Evolutionary conservation across 495 filamentous ascomycete species (phyloP), one percentile per base, ranked within the genome.

Genomic region (Tuber microsphaerosporum): DNA sequence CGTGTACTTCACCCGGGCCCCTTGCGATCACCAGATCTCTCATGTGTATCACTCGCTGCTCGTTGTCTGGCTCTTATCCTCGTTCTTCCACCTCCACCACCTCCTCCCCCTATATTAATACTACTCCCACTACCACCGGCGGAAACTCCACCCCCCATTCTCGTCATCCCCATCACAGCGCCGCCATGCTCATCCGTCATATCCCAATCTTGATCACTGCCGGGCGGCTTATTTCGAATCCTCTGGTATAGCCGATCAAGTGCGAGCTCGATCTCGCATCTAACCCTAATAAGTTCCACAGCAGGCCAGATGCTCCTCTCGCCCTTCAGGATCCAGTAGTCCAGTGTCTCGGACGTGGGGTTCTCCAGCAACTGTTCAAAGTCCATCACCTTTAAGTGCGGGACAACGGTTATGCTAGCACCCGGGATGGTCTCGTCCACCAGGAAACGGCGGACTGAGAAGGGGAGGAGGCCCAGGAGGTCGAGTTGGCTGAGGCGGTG

Each of bases 301-400:
- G 93, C 92, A 6, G 94, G 94, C 94, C 94, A 98, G 0, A 97
- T 93, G 73, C 92, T 93, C 56, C 91, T 84, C 84, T 97, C 94
- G 12, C 94, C 94, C 65, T 91, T 87, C 31, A 90, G 82, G 75
- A 94, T 93, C 94, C 94, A 97, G 76, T 94, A 91, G 41, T 93
- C 90, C 17, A 97, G 84, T 37, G 89, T 89, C 73, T 90, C 88
- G 71, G 88, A 86, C 26, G 90, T 94, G 6, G 94, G 94, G 42
- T 90, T 92, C 79, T 95, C 92, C 45, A 97, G 87, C 65, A 98
- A 85, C 44, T 90, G 88, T 5, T 89, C 81, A 75, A 97, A 91
- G 80, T 97, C 94, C 5, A 84, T 81, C 2, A 89, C 83, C 16
- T 87, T 88, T 8, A 98, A 86, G 75, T 94, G 90, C 6, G 94